Conservation (phyloP, 1,139 yeast genomes). For the Kazachstania sp. region DNA sequence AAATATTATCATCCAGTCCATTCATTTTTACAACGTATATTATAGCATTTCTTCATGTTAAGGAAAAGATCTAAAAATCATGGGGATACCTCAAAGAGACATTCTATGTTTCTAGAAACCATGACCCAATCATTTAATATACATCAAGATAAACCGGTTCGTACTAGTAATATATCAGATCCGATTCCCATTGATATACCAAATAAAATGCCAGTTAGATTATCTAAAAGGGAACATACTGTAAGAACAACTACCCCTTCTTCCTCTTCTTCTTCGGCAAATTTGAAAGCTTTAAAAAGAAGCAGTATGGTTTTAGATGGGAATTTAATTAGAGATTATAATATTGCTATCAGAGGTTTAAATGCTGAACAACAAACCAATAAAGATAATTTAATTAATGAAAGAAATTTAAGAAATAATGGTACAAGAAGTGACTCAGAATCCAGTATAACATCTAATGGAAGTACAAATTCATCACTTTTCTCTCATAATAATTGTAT, state of each 20-base stretch:
- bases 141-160: neutral
- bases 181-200: neutral
- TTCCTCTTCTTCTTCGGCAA: neutral
- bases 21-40: neutral
- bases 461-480: conserved; percentile 15
- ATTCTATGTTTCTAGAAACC: conserved; percentile 13
- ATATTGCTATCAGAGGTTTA: conserved; percentile 15
- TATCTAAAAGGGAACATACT: neutral
- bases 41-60: neutral
- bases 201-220: neutral
- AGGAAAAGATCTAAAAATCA: neutral
- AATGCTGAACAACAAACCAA: neutral
- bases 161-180: neutral
- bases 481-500: conserved; percentile 10
- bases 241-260: neutral
- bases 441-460: conserved; percentile 11
- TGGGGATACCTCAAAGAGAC: conserved; percentile 14
- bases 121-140: neutral
- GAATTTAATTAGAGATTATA: conserved; percentile 22
- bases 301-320: conserved; percentile 23
- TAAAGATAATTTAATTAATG: neutral
- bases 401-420: neutral
- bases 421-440: conserved; percentile 10
- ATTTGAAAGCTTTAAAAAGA: conserved; percentile 14
- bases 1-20: too few species aligned